Evolutionary conservation across 2,329 filamentous ascomycete species (phyloP).

Genomic region (Cladosporium oxysporum): DNA sequence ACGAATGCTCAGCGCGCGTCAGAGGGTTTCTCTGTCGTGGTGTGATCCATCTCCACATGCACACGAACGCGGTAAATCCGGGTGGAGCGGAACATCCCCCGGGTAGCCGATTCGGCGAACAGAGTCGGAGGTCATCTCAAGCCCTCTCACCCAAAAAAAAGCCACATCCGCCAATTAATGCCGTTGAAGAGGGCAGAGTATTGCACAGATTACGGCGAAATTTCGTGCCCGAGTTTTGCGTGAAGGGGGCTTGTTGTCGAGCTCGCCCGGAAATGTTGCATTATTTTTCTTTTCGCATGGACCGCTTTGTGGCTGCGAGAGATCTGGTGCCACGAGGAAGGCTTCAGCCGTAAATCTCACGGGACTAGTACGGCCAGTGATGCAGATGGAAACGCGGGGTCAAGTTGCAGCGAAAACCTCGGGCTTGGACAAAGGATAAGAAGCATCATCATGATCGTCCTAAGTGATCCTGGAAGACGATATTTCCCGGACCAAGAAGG

Average conservation of each 20-base stretch:
- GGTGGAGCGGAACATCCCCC: conserved; percentile 1
- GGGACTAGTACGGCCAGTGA: not conserved
- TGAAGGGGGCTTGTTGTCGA: not conserved
- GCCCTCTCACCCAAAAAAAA: not conserved
- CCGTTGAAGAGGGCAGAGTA: not conserved
- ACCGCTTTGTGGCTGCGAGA: conserved; percentile 1
- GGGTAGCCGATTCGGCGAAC: not conserved
- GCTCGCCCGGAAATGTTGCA: not conserved
- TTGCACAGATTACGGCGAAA: not conserved
- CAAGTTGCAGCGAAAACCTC: conserved; percentile 1
- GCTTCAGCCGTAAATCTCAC: conserved; percentile 11
- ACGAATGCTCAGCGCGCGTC: not conserved
- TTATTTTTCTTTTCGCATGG: not conserved
- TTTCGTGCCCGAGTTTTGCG: not conserved
- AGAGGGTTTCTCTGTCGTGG: not conserved
- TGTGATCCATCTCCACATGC: conserved; percentile 1
- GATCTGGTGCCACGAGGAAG: conserved; percentile 12
- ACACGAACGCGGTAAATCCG: conserved; percentile 4
- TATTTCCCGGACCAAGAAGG: not conserved
- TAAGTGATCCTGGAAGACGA: not conserved
- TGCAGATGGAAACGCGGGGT: conserved; percentile 10
- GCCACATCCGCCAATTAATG: not conserved
- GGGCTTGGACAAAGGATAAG: not conserved
- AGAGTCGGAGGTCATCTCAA: not conserved
- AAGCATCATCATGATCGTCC: not conserved